A percentile compares a stretch with the other conserved stretches of the same genome.
Evolutionary conservation across 371 early-diverging fungal genomes (phyloP).

Genomic region (Mortierella sp.): DNA sequence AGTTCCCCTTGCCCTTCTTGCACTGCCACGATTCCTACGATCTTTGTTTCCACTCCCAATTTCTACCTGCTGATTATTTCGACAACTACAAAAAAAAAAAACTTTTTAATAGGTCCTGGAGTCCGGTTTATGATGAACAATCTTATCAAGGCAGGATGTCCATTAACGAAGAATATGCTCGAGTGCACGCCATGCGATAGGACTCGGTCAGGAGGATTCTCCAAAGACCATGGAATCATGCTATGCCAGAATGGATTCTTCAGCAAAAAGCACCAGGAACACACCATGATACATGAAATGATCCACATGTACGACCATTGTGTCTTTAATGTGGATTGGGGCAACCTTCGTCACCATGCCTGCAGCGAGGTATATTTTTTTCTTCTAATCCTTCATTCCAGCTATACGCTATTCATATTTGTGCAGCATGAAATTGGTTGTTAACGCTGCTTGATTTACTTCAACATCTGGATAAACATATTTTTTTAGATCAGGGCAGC

Average conservation of each 20-base stretch:
- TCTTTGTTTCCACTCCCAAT: neutral
- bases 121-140: slow-evolving; percentile 88
- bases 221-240: slow-evolving; percentile 82
- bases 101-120: slow-evolving; percentile 75
- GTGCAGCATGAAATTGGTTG: neutral
- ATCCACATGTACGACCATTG: slow-evolving; percentile 96
- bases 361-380: slow-evolving; percentile 80
- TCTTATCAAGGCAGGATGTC: slow-evolving; percentile 77
- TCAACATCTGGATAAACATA: neutral
- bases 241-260: slow-evolving; percentile 88
- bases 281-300: slow-evolving; percentile 95
- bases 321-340: slow-evolving; percentile 87
- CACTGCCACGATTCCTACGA: neutral
- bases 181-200: slow-evolving; percentile 86
- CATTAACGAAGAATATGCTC: slow-evolving; percentile 71
- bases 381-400: neutral
- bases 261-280: slow-evolving; percentile 83
- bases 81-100: neutral
- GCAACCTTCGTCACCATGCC: slow-evolving; percentile 89
- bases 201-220: slow-evolving; percentile 85
- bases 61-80: neutral
- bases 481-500: slow-evolving; percentile 87
- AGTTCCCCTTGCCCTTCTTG: slow-evolving; percentile 15
- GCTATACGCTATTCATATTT: neutral
- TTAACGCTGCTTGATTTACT: neutral